Evolutionary conservation across 441 rosid species (phyloP), one percentile per base, ranked within the genome.

Genomic region (Viola pubescens): DNA sequence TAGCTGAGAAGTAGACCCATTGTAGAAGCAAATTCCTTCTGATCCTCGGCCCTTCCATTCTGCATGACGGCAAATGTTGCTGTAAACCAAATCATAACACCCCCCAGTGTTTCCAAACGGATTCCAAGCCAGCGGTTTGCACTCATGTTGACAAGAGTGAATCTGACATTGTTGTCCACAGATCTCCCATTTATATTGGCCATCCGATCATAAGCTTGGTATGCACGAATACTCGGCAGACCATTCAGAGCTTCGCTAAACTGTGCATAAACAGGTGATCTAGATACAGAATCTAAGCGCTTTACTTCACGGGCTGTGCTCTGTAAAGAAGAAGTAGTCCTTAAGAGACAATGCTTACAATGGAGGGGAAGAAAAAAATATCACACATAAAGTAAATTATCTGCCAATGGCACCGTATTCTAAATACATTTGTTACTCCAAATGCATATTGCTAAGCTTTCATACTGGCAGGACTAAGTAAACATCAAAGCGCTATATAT

Each of bases 1-100:
- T 91, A 91, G 60, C 95, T 91, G 49, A 91, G 87, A 72, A 91
- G 95, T 64, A 91, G 75, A 77, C 98, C 98, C 98, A 88, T 91
- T 4, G 92, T 83, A 48, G 98, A 84, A 65, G 98, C 98, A 82
- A 75, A 86, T 26, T 72, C 86, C 70, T 76, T 79, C 75, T 79
- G 95, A 74, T 88, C 76, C 64, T 73, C 91, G 2, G 96, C 87
- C 37, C 73, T 83, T 51, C 86, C 89, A 43, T 85, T 91, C 76
- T 91, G 95, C 91, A 85, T 79, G 59, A 91, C 98, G 4, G 98
- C 96, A 66, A 91, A 86, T 52, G 96, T 86, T 10, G 98, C 96
- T 41, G 96, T 86, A 60, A 88, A 67, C 98, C 96, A 91, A 66
- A 91, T 88, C 96, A 88, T 88, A 55, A 91, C 74, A 56, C 98